Evolutionary conservation across 495 filamentous ascomycete species (phyloP), one percentile per base, ranked within the genome.

Genomic region (Penicillium nucicola): DNA sequence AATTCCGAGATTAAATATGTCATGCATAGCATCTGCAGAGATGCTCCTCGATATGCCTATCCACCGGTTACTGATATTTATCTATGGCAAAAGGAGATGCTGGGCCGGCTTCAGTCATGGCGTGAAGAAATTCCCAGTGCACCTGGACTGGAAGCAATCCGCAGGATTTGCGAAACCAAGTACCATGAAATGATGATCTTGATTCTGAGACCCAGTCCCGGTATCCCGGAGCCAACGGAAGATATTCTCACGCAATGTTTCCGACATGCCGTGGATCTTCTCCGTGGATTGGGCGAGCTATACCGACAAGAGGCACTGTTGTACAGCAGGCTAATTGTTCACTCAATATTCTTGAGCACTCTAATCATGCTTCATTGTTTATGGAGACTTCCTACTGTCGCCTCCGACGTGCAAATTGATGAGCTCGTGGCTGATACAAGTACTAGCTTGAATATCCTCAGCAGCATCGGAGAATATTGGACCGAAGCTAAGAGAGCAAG

Each of bases 1-100:
- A 76, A 76, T 42, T 77, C 73, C 1, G 73, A 76, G 44, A 77
- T 77, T 30, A 77, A 77, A 59, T 77, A 76, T 44, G 56, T 76
- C 36, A 70, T 72, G 62, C 69, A 76, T 38, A 73, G 71, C 44
- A 62, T 76, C 39, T 65, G 60, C 48, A 63, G 68, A 32, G 64
- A 68, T 11, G 49, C 58, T 6, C 72, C 72, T 4, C 58, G 50
- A 11, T 74, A 76, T 38, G 69, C 72, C 3, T 70, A 67, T 31
- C 74, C 74, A 4, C 63, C 65, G 1, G 44, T 74, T 2, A 55
- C 54, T 7, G 70, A 77, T 32, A 70, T 76, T 12, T 42, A 61
- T 17, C 30, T 53, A 5, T 77, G 74, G 74, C 68, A 77, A 43
- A 53, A 47, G 11, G 67, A 71, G 20, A 70, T 77, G 56, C 54